Conservation (phyloP, 768 basidiomycete genomes). For the Crucibulum laeve region DNA sequence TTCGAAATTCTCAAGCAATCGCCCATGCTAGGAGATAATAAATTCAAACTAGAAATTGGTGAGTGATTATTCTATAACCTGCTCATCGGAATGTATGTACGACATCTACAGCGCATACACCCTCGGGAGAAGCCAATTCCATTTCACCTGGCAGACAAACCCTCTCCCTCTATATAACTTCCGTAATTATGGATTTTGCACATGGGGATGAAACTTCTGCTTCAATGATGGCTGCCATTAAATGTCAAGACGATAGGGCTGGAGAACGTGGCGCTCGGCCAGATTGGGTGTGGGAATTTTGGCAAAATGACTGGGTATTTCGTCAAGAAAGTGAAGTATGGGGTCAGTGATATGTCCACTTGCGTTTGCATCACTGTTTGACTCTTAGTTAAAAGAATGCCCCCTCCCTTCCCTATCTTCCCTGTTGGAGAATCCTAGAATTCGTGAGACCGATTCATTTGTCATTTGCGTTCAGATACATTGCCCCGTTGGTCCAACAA, state of each 20-base stretch:
- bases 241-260: constrained; percentile 52
- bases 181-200: constrained; percentile 57
- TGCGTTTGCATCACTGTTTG: background rate
- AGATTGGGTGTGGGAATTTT: constrained; percentile 72
- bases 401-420: constrained; percentile 57
- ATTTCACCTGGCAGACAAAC: constrained; percentile 26
- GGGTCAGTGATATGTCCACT: constrained; percentile 38
- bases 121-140: constrained; percentile 16
- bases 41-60: constrained; percentile 72
- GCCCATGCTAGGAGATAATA: constrained; percentile 63
- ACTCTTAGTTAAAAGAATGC: constrained; percentile 39
- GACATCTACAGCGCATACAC: constrained; percentile 10
- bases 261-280: constrained; percentile 62
- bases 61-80: constrained; percentile 10
- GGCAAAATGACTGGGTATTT: constrained; percentile 71
- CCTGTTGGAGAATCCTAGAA: constrained; percentile 54
- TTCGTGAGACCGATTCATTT: constrained; percentile 61
- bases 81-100: background rate
- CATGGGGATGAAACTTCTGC: constrained; percentile 55
- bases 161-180: constrained; percentile 64
- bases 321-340: constrained; percentile 69
- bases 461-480: constrained; percentile 75
- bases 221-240: constrained; percentile 72
- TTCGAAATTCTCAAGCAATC: constrained; percentile 65
- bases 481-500: constrained; percentile 50